Conservation (phyloP, 345 rosid genomes). For the Salix udensis region DNA sequence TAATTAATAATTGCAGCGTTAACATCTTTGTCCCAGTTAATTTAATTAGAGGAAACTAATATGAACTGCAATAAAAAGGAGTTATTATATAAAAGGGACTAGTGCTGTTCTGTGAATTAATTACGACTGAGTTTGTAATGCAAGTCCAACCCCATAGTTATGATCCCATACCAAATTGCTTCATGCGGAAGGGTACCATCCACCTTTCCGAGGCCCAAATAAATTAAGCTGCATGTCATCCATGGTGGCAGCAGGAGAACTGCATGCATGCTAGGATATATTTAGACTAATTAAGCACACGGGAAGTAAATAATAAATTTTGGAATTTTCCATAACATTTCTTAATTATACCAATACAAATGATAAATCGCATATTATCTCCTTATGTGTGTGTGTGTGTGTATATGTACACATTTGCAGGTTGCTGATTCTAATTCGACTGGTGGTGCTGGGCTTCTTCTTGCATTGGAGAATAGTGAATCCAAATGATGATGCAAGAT, state of each 20-base stretch:
- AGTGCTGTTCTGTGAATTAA: background rate
- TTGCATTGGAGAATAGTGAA: conserved; percentile 71
- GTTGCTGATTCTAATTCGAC: conserved; percentile 49
- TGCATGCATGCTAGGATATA: too few species aligned
- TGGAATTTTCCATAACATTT: background rate
- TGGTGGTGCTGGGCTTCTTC: conserved; percentile 66
- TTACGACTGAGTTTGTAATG: background rate
- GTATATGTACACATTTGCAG: conserved; percentile 11
- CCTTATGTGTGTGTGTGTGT: too few species aligned
- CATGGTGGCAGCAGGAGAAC: background rate
- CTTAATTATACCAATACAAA: background rate
- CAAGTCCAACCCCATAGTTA: background rate
- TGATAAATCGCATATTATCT: background rate
- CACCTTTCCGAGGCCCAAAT: background rate
- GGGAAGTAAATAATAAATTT: background rate
- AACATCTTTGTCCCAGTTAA: background rate
- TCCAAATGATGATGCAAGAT: conserved; percentile 77
- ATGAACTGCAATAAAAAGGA: background rate
- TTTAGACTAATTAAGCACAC: background rate
- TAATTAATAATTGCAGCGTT: background rate
- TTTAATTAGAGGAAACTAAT: background rate
- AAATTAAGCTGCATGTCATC: too few species aligned
- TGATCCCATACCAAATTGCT: background rate
- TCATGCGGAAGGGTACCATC: background rate
- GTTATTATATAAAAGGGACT: background rate